Base-by-base conservation (phyloP, 306 rosid genomes). In the Elaeagnus macrophylla region DNA sequence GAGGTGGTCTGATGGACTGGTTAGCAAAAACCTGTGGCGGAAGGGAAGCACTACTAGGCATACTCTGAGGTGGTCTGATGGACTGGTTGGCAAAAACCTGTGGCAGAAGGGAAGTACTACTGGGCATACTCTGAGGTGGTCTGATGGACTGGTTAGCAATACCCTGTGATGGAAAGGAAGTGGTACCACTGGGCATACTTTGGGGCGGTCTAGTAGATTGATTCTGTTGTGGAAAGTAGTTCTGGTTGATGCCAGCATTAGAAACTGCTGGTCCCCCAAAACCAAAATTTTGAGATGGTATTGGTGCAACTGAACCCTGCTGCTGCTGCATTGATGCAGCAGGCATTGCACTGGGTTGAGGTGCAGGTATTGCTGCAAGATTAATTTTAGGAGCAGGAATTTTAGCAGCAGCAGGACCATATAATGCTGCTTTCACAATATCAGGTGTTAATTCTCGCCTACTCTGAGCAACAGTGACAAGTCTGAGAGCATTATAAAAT, bases 381-480 rank as follows among this genome's bases (percentile, higher is more conserved):
- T 78, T 80, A 45, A 91, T 91, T 73, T 80, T 81, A 5, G 97
- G 96, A 0, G 95, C 56, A 60, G 96, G 97, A 54, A 91, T 91
- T 69, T 80, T 86, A n/a, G 94, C 85, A 46, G 96, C 94, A 57
- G 95, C 95, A 13, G 94, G 84, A 64, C 94, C 82, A 52, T 72
- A 86, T 12, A 91, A 71, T 9, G 97, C 97, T 5, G 89, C 97
- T 52, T 86, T 83, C 19, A 91, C 97, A 40, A 86, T 82, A 39
- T 91, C 96, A 12, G 94, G 91, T 0, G 94, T 86, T 59, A 90
- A 75, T 3, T 90, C 86, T 51, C 97, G 80, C 81, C 80, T 86
- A 71, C 94, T 90, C 73, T 90, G 97, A 47, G 97, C 95, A 45
- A 86, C 97, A 41, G 97, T 90, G 13, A 86, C 94, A 60, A 90